Evolutionary conservation across 306 rosid genomes (phyloP), one percentile per base, ranked within the genome.

Genomic region (Sicyos edulis): DNA sequence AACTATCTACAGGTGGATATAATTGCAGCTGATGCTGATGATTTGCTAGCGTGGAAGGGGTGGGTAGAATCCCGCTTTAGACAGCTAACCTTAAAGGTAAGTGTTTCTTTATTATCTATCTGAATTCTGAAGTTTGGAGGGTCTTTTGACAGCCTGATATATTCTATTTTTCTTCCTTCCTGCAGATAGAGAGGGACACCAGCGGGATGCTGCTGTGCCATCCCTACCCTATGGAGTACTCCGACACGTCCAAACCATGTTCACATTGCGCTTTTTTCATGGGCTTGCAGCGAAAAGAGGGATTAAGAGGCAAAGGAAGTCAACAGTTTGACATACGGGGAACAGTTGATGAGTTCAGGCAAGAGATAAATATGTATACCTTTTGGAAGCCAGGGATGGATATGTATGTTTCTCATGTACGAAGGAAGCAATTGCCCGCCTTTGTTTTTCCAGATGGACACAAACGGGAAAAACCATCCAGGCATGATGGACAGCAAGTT

Each of bases 241-340:
- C 77, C 19, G 96, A 91, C 70, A 14, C 83, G 49, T 87, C 95
- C 70, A 93, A 86, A 82, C 87, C 84, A 20, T 87, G 97, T 75
- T 82, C 96, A 4, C 96, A 93, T 83, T 83, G 87, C 81, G 95
- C 99, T 52, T 93, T 88, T 85, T 93, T 93, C 80, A 86, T 93
- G 99, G 99, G 99, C 69, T 85, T 93, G 87, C 99, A 93, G 80
- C 85, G 99, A 82, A 93, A 86, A 82, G 97, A 93, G 86, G 99
- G 99, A 74, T 82, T 88, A 68, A 93, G 84, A 82, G 92, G 97
- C 79, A 93, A 86, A 85, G 97, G 85, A 79, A 97, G 92, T 70
- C 98, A 93, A 83, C 97, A 88, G 77, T 90, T 93, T 83, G 97
- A 93, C 84, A 93, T 93, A 72, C 93, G 99, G 54, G 96, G 87